A percentile compares a stretch with the other conserved stretches of the same genome.
Evolutionary conservation across 2,329 filamentous ascomycete genomes (phyloP).

Genomic region (Alternaria viburni): DNA sequence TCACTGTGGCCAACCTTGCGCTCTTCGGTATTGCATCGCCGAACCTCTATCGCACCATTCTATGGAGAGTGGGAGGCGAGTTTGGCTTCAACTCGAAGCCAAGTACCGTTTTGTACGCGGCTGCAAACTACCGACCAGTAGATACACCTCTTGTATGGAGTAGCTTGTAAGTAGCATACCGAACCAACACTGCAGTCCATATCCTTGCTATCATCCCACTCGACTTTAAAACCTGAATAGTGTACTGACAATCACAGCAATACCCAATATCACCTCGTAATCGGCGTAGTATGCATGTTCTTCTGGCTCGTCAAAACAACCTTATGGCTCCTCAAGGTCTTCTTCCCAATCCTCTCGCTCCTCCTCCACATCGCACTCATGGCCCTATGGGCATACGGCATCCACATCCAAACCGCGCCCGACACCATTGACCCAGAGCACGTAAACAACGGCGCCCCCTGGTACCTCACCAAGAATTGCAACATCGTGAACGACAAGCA

Average conservation of each 20-base stretch:
- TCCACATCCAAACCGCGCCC: conserved; percentile 74
- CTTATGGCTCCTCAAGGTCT: conserved; percentile 73
- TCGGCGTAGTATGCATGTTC: conserved; percentile 78
- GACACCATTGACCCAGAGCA: conserved; percentile 72
- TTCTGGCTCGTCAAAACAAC: conserved; percentile 74
- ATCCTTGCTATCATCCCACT: background rate
- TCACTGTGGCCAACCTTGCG: conserved; percentile 69
- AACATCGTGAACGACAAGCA: conserved; percentile 63
- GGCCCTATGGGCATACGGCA: conserved; percentile 68
- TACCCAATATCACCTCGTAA: conserved; percentile 77
- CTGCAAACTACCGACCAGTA: conserved; percentile 71
- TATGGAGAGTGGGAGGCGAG: conserved; percentile 76
- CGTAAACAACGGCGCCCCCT: conserved; percentile 67
- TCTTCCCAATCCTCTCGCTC: conserved; percentile 69
- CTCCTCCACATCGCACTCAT: conserved; percentile 64
- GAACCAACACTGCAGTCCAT: background rate
- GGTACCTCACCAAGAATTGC: conserved; percentile 78
- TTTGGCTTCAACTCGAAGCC: conserved; percentile 78
- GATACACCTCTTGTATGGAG: conserved; percentile 75
- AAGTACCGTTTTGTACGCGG: conserved; percentile 71
- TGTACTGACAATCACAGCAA: conserved; percentile 57
- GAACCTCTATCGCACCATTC: conserved; percentile 71
- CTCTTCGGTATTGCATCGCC: conserved; percentile 77
- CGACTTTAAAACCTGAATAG: background rate
- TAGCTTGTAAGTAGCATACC: conserved; percentile 63